phyloP scores from a whole-genome alignment of 345 rosid species.

The Turritis glabra region DNA sequence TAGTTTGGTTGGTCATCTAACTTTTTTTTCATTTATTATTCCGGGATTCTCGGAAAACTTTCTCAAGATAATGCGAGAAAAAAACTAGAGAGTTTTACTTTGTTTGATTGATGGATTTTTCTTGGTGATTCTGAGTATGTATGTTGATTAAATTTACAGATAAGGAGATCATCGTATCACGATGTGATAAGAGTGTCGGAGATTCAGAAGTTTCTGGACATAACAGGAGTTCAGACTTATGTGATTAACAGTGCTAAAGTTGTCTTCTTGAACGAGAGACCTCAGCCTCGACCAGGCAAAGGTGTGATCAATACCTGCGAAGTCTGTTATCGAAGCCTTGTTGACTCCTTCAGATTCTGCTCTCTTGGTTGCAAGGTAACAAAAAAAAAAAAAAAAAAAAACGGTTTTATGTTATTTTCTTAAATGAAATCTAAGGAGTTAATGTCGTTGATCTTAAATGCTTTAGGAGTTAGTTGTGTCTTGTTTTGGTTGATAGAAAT shows the following conservation, averaged over 20 bases:
- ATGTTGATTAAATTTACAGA: slow-evolving; percentile 45
- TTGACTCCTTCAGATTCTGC: slow-evolving; percentile 95
- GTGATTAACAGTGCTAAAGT: slow-evolving; percentile 96
- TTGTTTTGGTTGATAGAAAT: slow-evolving; percentile 18
- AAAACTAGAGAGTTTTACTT: not conserved
- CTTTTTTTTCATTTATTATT: slow-evolving; percentile 2
- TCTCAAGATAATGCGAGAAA: not conserved
- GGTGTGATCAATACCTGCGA: slow-evolving; percentile 90
- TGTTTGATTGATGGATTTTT: not conserved
- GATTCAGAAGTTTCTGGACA: slow-evolving; percentile 85
- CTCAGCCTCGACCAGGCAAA: slow-evolving; percentile 97
- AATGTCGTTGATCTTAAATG: slow-evolving; percentile 19
- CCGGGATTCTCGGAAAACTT: not conserved
- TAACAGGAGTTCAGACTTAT: slow-evolving; percentile 91
- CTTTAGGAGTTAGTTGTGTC: slow-evolving; percentile 18
- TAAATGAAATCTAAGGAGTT: no score
- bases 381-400: no score
- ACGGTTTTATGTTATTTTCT: no score
- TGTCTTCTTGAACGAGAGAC: slow-evolving; percentile 94
- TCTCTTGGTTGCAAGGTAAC: slow-evolving; percentile 97
- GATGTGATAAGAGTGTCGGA: slow-evolving; percentile 94
- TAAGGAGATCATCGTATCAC: slow-evolving; percentile 97
- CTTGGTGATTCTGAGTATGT: not conserved
- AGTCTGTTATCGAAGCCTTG: slow-evolving; percentile 90
- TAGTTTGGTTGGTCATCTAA: slow-evolving; percentile 12